A percentile compares a stretch with the other conserved stretches of the same genome.
Conservation (phyloP, 192 early-diverging fungal genomes). For the Coemansia sp. region DNA sequence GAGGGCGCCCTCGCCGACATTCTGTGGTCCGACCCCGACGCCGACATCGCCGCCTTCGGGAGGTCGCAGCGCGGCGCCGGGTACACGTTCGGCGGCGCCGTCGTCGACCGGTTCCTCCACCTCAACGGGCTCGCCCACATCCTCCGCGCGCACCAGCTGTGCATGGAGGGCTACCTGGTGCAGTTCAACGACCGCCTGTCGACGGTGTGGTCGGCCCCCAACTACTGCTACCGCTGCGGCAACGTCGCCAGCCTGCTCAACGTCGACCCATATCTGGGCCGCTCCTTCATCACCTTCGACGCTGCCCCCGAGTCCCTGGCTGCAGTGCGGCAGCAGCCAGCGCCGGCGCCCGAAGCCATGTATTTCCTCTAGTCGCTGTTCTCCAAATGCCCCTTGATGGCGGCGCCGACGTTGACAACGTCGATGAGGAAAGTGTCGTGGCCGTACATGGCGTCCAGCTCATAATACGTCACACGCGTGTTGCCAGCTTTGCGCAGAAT, state of each 20-base stretch:
- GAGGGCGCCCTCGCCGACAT: constrained; percentile 48
- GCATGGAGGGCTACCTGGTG: constrained; percentile 89
- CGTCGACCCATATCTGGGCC: constrained; percentile 56
- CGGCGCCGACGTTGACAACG: constrained; percentile 84
- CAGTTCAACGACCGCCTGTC: constrained; percentile 84
- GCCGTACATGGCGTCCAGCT: constrained; percentile 95
- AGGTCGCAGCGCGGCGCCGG: constrained; percentile 78
- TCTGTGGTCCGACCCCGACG: constrained; percentile 49
- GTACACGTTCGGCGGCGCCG: constrained; percentile 94
- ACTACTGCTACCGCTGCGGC: constrained; percentile 98
- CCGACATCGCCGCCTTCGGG: constrained; percentile 24
- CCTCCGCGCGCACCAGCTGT: constrained; percentile 95
- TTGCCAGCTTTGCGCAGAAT: constrained; percentile 84
- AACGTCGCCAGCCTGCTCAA: constrained; percentile 96
- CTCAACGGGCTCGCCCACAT: constrained; percentile 89
- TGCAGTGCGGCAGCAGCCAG: background rate
- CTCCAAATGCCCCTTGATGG: constrained; percentile 89
- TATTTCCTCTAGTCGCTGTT: constrained; percentile 28
- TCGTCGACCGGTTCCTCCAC: constrained; percentile 95
- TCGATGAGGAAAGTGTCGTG: constrained; percentile 98
- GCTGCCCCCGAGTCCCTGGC: constrained; percentile 29
- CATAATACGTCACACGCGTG: constrained; percentile 90
- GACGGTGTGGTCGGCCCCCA: constrained; percentile 95
- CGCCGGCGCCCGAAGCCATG: constrained; percentile 28
- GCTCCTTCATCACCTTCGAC: constrained; percentile 47